Conservation (phyloP, 2,329 filamentous ascomycete genomes). For the Zymoseptoria passerinii region DNA sequence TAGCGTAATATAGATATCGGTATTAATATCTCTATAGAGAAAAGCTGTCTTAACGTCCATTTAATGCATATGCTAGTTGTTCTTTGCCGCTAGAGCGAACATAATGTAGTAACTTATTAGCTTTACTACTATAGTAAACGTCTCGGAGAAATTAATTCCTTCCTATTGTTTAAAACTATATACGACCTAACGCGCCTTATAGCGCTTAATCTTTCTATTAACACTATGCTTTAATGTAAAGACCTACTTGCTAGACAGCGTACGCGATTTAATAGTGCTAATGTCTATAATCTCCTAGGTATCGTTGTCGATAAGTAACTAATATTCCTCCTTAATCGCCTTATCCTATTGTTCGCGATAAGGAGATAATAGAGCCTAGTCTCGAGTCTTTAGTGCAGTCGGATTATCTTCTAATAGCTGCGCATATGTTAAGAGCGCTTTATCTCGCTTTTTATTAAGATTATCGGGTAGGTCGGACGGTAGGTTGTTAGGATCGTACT, state of each 20-base stretch:
- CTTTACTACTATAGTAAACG: neutral
- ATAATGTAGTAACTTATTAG: neutral
- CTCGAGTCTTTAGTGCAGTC: neutral
- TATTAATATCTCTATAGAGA: neutral
- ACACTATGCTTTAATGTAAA: neutral
- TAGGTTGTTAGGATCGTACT: too few species aligned
- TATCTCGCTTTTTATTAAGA: too few species aligned
- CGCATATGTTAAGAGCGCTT: too few species aligned
- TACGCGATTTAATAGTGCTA: neutral
- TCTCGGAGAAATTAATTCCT: constrained; percentile 1
- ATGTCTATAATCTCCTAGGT: neutral
- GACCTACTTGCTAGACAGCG: neutral
- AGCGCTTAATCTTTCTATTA: neutral
- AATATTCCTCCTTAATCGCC: neutral
- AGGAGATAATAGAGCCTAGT: neutral
- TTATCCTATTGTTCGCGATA: neutral
- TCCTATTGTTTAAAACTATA: neutral
- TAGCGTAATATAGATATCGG: neutral
- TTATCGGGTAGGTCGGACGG: too few species aligned
- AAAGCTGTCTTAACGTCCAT: neutral
- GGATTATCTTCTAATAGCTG: neutral
- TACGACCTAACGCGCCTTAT: constrained; percentile 2
- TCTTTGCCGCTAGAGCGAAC: neutral
- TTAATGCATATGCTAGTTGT: neutral
- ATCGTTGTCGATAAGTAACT: neutral